Conservation (phyloP, 352 stramenopile species). For the Phytophthora cajani region DNA sequence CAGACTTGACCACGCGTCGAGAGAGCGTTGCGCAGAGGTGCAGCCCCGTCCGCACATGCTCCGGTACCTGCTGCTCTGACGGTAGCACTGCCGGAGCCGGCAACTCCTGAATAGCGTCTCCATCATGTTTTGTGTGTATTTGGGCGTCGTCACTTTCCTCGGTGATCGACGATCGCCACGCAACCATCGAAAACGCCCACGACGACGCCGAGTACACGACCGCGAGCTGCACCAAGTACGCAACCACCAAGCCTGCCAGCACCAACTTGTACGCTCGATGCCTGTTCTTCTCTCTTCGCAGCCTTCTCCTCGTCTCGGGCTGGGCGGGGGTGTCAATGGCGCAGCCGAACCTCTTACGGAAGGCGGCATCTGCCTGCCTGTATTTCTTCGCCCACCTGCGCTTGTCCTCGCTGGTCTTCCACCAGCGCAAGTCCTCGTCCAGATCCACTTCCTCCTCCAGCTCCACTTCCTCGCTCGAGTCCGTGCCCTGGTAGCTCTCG, state of each 20-base stretch:
- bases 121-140: neutral
- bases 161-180: conserved; percentile 16
- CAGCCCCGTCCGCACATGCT: conserved; percentile 41
- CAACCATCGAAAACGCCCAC: conserved; percentile 42
- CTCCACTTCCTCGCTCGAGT: conserved; percentile 38
- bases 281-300: conserved; percentile 27
- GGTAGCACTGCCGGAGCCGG: neutral
- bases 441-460: conserved; percentile 39
- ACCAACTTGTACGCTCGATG: conserved; percentile 40
- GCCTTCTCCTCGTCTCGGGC: conserved; percentile 35
- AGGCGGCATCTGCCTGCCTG: conserved; percentile 25
- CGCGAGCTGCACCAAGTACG: conserved; percentile 38
- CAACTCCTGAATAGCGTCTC: neutral
- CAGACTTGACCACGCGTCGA: conserved; percentile 47
- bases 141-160: neutral
- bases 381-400: conserved; percentile 41
- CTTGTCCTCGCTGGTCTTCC: conserved; percentile 35
- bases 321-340: conserved; percentile 45
- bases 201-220: conserved; percentile 39
- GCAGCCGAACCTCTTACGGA: conserved; percentile 39
- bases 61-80: conserved; percentile 14
- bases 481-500: conserved; percentile 8
- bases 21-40: conserved; percentile 51
- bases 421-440: conserved; percentile 46
- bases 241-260: conserved; percentile 37